A percentile compares a stretch with the other conserved stretches of the same genome.
These are phyloP conservation scores for Curvularia verruculosa DNA, from an alignment of 2,329 filamentous ascomycete species.

Conservation along the genomic window DNA sequence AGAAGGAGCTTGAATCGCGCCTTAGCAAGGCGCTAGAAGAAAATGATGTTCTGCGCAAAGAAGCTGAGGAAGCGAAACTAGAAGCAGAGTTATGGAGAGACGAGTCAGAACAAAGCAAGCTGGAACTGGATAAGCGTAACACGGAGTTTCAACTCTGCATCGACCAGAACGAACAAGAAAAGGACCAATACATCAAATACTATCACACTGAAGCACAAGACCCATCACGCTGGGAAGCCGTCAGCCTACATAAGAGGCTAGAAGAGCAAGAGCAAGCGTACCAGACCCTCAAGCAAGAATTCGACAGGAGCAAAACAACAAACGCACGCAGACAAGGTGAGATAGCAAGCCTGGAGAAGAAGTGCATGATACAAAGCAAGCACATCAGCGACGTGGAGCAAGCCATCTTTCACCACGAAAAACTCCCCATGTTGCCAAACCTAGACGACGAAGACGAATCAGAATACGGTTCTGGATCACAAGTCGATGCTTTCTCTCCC, in stretches of 20 bases:
- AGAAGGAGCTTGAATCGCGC: conserved; percentile 1
- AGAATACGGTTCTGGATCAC: not conserved
- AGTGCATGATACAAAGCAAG: not conserved
- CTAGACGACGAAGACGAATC: not conserved
- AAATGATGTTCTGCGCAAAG: not conserved
- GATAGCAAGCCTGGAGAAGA: not conserved
- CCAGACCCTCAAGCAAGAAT: not conserved
- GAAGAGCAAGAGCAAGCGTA: conserved; percentile 6
- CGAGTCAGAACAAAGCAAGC: conserved; percentile 6
- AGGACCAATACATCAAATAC: conserved; percentile 13
- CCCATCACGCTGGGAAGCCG: conserved; percentile 9
- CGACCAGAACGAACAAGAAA: conserved; percentile 5
- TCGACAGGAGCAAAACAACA: conserved; percentile 1
- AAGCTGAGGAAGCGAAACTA: not conserved
- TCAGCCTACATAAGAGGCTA: conserved; percentile 11
- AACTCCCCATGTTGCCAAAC: not conserved
- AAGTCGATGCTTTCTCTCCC: not conserved
- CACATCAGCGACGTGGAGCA: conserved; percentile 4
- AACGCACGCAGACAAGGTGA: conserved; percentile 8
- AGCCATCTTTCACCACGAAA: not conserved
- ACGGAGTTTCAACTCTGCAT: conserved; percentile 4
- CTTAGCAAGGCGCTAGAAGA: conserved; percentile 1
- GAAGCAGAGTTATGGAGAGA: conserved; percentile 1
- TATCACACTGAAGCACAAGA: conserved; percentile 18
- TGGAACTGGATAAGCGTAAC: conserved; percentile 2